A percentile compares a stretch with the other conserved stretches of the same genome.
Evolutionary conservation across 352 stramenopile genomes (phyloP).

Genomic region (Saprolegnia diclina): DNA sequence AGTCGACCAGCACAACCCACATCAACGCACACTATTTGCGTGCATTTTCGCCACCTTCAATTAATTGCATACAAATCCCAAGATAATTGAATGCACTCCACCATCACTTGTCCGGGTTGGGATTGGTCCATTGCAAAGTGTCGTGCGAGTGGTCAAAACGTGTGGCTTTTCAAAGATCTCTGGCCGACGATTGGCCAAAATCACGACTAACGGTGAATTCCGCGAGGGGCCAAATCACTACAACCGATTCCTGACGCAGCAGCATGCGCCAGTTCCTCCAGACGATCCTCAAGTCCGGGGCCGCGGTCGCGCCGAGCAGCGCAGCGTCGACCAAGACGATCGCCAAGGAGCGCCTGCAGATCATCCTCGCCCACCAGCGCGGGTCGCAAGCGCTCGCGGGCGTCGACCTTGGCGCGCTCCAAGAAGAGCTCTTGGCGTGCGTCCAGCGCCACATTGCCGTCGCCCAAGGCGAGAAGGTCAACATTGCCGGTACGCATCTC

Average conservation of each 20-base stretch:
- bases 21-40: too few relatives aligned
- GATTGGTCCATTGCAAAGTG: not conserved
- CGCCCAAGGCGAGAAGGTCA: slow-evolving; percentile 81
- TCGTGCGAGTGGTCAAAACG: not conserved
- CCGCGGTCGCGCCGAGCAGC: slow-evolving; percentile 33
- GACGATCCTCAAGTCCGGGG: slow-evolving; percentile 41
- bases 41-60: too few relatives aligned
- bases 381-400: slow-evolving; percentile 77
- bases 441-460: slow-evolving; percentile 85
- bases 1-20: too few relatives aligned
- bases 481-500: slow-evolving; percentile 61
- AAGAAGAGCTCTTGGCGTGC: slow-evolving; percentile 79
- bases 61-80: not conserved
- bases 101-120: not conserved
- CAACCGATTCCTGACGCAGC: not conserved
- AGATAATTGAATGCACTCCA: slow-evolving; percentile 5
- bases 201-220: not conserved
- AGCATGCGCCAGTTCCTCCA: slow-evolving; percentile 27
- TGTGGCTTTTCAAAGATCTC: not conserved
- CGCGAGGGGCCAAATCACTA: not conserved
- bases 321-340: slow-evolving; percentile 51
- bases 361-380: slow-evolving; percentile 84
- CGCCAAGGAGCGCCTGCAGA: slow-evolving; percentile 83
- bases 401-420: slow-evolving; percentile 70
- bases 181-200: not conserved